Percentiles rank a stretch among this genome's conserved stretches.
phyloP scores from a whole-genome alignment of 2,329 filamentous ascomycete genomes.

The Phoma herbarum region DNA sequence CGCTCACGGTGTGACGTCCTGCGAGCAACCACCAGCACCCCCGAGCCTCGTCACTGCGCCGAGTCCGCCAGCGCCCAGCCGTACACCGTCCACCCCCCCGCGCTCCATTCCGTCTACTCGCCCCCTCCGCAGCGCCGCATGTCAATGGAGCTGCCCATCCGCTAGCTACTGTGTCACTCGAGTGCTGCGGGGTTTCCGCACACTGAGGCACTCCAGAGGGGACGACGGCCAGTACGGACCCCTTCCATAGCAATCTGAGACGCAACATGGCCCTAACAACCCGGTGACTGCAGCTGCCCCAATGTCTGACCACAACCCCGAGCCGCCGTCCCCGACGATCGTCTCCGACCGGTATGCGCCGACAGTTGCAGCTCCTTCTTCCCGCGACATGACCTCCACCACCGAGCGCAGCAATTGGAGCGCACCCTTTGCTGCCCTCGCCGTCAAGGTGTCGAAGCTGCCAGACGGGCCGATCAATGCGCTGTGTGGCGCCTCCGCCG shows the following conservation, averaged over 20 bases:
- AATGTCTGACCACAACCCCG: constrained; percentile 49
- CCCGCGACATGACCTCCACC: constrained; percentile 34
- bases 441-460: constrained; percentile 55
- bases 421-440: constrained; percentile 46
- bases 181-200: constrained; percentile 56
- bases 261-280: constrained; percentile 31
- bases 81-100: neutral
- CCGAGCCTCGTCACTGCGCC: constrained; percentile 14
- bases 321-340: constrained; percentile 49
- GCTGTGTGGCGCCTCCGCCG: constrained; percentile 85
- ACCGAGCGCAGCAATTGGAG: constrained; percentile 28
- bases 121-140: constrained; percentile 23
- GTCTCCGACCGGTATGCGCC: constrained; percentile 48
- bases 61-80: constrained; percentile 4
- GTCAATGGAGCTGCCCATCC: constrained; percentile 55
- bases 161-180: constrained; percentile 53
- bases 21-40: constrained; percentile 13
- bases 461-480: constrained; percentile 74
- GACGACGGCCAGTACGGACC: constrained; percentile 51
- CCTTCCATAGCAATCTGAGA: constrained; percentile 1
- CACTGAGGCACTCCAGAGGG: constrained; percentile 51
- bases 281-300: constrained; percentile 39
- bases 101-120: neutral
- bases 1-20: constrained; percentile 22
- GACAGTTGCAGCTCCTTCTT: constrained; percentile 21